Evolutionary conservation across 1,284 basidiomycete genomes (phyloP), one percentile per base, ranked within the genome.

Genomic region (Fomes fomentarius): DNA sequence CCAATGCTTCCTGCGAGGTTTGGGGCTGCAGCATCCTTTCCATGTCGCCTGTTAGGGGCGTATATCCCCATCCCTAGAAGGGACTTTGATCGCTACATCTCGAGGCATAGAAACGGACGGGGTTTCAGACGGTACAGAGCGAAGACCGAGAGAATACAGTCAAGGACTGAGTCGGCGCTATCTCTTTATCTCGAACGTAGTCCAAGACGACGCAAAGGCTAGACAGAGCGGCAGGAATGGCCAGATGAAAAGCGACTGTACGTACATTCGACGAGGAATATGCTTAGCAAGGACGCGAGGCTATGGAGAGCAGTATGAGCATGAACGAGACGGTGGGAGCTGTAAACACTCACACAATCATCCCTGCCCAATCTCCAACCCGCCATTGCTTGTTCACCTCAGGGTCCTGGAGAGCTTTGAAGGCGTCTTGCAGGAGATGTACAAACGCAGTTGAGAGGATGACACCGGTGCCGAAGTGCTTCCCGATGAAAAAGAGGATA

Each of bases 401-500:
- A 0, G 75, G 76, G 51, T 77, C 72, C 44, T 74, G 73, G 9
- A 92, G 73, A 2, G 81, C 77, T 49, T 79, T 76, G 64, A 90
- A 91, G 0, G 89, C 83, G 54, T 91, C 89, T 59, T 88, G 86
- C 9, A 92, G 74, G 9, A 92, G 74, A 66, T 92, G 89, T 17
- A 87, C 84, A 62, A 92, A 92, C 0, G 89, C 89, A 0, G 90
- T 92, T 2, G 89, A 83, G 7, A 92, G 69, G 35, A 92, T 92
- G 17, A 91, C 89, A 4, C 89, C 87, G 15, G 89, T 92, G 28
- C 90, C 89, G 63, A 91, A 91, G 66, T 92, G 89, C 63, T 91
- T 92, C 39, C 87, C 87, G 25, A 89, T 75, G 69, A 92, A 91
- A 67, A 92, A 92, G 17, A 86, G 62, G 15, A 87, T 73, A 15